Evolutionary conservation across 768 basidiomycete genomes (phyloP).

Genomic region (Serendipita vermifera): DNA sequence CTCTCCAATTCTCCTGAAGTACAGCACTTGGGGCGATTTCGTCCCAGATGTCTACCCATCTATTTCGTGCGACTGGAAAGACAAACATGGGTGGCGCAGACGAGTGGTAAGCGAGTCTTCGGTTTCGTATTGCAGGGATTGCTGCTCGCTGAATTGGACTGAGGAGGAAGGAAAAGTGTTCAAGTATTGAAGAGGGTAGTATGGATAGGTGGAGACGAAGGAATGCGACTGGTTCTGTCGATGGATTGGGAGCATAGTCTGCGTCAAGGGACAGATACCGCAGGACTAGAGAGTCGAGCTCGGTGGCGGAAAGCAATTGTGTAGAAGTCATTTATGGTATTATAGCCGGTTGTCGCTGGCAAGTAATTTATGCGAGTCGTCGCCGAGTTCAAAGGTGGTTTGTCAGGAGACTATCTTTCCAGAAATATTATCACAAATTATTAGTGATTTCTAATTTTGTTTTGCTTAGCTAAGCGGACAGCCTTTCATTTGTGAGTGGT

Average conservation of each 20-base stretch:
- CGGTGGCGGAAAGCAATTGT: too few species aligned
- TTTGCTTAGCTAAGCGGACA: too few species aligned
- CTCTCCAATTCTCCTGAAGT: conserved; percentile 34
- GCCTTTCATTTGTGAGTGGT: too few species aligned
- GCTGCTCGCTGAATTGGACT: conserved; percentile 53
- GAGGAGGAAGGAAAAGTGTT: conserved; percentile 30
- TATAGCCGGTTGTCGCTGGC: too few species aligned
- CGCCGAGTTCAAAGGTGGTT: too few species aligned
- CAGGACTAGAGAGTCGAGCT: too few species aligned
- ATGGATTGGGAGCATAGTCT: conserved; percentile 50
- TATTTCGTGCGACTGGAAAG: conserved; percentile 38
- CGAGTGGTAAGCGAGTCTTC: conserved; percentile 50
- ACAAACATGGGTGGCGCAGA: conserved; percentile 42
- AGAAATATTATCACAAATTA: too few species aligned
- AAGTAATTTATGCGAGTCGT: too few species aligned
- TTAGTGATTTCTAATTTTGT: too few species aligned
- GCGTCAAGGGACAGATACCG: conserved; percentile 44
- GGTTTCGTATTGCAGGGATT: conserved; percentile 55
- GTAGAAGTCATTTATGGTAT: too few species aligned
- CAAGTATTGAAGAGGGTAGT: conserved; percentile 53
- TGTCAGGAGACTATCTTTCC: too few species aligned
- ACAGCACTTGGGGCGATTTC: conserved; percentile 16
- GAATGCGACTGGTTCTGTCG: conserved; percentile 46
- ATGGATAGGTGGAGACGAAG: conserved; percentile 43
- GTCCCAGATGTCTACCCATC: conserved; percentile 58